phyloP scores from a whole-genome alignment of 768 basidiomycete species.

The Phaeolepiota aurea region DNA sequence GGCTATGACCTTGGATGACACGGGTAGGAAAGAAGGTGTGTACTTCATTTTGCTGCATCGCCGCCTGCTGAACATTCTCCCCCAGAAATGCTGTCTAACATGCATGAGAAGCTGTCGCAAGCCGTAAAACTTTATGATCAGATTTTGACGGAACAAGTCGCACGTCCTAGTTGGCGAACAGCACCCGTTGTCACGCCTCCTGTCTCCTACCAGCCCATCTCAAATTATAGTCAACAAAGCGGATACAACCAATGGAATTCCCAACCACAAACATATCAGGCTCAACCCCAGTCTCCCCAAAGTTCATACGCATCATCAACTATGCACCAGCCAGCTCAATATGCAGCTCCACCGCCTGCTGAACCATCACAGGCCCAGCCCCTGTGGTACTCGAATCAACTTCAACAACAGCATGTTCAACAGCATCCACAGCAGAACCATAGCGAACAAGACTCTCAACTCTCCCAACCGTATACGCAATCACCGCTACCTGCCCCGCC shows the following conservation, averaged over 20 bases:
- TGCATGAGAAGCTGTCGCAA: conserved; percentile 91
- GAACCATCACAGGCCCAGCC: conserved; percentile 6
- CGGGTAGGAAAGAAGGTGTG: conserved; percentile 77
- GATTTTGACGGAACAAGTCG: conserved; percentile 75
- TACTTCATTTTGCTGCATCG: conserved; percentile 3
- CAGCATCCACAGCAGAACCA: conserved; percentile 4
- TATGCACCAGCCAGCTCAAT: conserved; percentile 7
- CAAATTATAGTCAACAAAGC: conserved; percentile 18
- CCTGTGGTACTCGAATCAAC: conserved; percentile 10
- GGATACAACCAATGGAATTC: conserved; percentile 5
- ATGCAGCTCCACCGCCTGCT: conserved; percentile 4
- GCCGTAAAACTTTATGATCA: conserved; percentile 90
- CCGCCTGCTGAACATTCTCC: conserved; percentile 1
- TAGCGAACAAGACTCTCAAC: not conserved
- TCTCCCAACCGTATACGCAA: not conserved
- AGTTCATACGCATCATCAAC: conserved; percentile 4
- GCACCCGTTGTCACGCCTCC: conserved; percentile 18
- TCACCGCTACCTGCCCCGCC: conserved; percentile 2
- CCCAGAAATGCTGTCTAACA: conserved; percentile 79
- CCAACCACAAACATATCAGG: conserved; percentile 7
- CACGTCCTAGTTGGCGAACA: conserved; percentile 59
- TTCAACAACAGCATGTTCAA: conserved; percentile 8
- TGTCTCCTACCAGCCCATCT: conserved; percentile 14
- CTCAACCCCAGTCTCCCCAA: conserved; percentile 15
- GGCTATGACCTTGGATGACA: conserved; percentile 76